phyloP scores from a whole-genome alignment of 2,329 filamentous ascomycete genomes.

The Colletotrichum falcatum region DNA sequence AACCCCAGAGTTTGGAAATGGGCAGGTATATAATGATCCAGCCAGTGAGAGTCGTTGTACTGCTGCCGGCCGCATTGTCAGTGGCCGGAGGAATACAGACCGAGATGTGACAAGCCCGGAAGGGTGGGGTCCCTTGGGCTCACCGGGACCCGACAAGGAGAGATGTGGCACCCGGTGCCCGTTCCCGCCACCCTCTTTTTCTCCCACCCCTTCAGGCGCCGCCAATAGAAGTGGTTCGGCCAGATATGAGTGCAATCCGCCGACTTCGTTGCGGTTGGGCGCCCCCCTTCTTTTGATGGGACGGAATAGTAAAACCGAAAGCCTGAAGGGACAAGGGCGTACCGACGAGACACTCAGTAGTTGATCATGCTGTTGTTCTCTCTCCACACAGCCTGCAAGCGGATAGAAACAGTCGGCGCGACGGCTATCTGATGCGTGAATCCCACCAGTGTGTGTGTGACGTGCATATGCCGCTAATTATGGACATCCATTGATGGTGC shows the following conservation, averaged over 20 bases:
- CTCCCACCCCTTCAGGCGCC: conserved; percentile 25
- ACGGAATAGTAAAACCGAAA: conserved; percentile 6
- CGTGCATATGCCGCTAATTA: conserved; percentile 43
- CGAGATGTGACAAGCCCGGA: conserved; percentile 33
- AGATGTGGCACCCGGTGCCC: conserved; percentile 32
- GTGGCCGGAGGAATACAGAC: conserved; percentile 38
- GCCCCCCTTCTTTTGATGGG: neutral
- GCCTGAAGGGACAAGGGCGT: neutral
- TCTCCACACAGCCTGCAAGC: conserved; percentile 32
- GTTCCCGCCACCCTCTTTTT: conserved; percentile 39
- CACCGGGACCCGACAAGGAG: conserved; percentile 34
- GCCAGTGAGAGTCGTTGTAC: conserved; percentile 13
- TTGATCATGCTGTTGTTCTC: conserved; percentile 22
- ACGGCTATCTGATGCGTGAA: conserved; percentile 39
- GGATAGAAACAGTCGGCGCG: conserved; percentile 35
- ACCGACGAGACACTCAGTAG: conserved; percentile 14
- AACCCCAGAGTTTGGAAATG: conserved; percentile 10
- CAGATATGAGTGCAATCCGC: conserved; percentile 8
- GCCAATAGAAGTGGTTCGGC: conserved; percentile 2
- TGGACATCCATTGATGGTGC: conserved; percentile 35
- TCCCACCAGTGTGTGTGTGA: conserved; percentile 41
- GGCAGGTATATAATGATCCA: neutral
- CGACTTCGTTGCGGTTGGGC: conserved; percentile 6
- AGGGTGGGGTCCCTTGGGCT: conserved; percentile 26
- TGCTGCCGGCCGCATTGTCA: conserved; percentile 24